Conservation (phyloP, 768 basidiomycete genomes). For the Macrocybe gigantea region DNA sequence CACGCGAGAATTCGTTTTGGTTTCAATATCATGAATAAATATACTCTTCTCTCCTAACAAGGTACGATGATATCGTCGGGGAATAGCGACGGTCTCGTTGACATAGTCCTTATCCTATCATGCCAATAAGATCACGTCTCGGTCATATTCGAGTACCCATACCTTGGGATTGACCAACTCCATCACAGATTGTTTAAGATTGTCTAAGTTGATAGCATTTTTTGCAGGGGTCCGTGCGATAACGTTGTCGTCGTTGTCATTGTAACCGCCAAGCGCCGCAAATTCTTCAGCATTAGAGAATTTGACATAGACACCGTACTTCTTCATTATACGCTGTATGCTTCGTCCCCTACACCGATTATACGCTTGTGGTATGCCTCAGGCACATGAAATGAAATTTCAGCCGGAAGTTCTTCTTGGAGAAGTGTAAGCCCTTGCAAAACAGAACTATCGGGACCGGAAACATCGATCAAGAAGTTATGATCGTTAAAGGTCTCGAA, state of each 20-base stretch:
- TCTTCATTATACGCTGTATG: slow-evolving; percentile 99
- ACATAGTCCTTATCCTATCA: slow-evolving; percentile 93
- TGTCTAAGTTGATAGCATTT: slow-evolving; percentile 92
- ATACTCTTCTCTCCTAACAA: slow-evolving; percentile 94
- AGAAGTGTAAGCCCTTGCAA: slow-evolving; percentile 84
- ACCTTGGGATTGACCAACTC: slow-evolving; percentile 97
- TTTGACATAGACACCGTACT: slow-evolving; percentile 99
- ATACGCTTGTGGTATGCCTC: slow-evolving; percentile 99
- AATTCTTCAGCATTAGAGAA: slow-evolving; percentile 98
- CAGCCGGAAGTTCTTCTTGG: slow-evolving; percentile 96
- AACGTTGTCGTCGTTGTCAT: slow-evolving; percentile 98
- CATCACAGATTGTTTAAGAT: slow-evolving; percentile 95
- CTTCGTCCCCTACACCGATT: slow-evolving; percentile 98
- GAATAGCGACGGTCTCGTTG: slow-evolving; percentile 89
- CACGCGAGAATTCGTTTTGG: slow-evolving; percentile 91
- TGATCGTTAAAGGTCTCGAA: slow-evolving; percentile 98
- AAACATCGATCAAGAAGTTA: slow-evolving; percentile 90
- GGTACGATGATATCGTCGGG: slow-evolving; percentile 91
- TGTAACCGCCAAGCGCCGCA: slow-evolving; percentile 88
- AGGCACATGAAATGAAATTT: slow-evolving; percentile 97
- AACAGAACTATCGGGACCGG: slow-evolving; percentile 78
- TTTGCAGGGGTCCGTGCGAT: slow-evolving; percentile 97
- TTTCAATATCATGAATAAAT: slow-evolving; percentile 95
- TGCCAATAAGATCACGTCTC: slow-evolving; percentile 1
- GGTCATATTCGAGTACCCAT: neutral